phyloP scores from a whole-genome alignment of 108 stramenopile genomes.

The Conticribra guillardii region DNA sequence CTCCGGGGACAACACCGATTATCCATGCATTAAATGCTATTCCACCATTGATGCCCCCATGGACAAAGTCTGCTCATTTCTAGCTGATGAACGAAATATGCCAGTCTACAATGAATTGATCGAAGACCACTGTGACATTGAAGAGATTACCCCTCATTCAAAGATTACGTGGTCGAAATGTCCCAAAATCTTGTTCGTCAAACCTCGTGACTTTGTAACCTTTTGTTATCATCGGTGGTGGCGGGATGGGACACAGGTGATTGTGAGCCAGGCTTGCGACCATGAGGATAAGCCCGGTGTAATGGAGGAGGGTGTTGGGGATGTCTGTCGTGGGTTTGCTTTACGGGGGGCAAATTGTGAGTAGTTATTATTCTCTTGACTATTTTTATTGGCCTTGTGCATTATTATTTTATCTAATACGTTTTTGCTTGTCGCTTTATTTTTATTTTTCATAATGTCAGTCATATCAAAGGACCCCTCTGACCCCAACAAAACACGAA shows the following conservation, averaged over 20 bases:
- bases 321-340: conserved; percentile 79
- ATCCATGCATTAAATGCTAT: conserved; percentile 78
- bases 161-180: conserved; percentile 83
- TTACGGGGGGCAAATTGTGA: conserved; percentile 82
- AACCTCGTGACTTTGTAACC: conserved; percentile 84
- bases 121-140: conserved; percentile 61
- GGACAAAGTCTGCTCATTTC: conserved; percentile 80
- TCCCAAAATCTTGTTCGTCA: conserved; percentile 84
- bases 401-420: conserved; percentile 8
- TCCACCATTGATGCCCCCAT: conserved; percentile 81
- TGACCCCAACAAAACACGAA: conserved; percentile 78
- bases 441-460: conserved; percentile 1
- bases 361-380: neutral
- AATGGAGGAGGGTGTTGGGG: conserved; percentile 58
- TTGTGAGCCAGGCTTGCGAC: conserved; percentile 87
- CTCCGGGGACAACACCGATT: conserved; percentile 53
- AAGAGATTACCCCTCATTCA: conserved; percentile 57
- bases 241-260: conserved; percentile 76
- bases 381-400: neutral
- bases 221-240: conserved; percentile 87
- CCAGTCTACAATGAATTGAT: conserved; percentile 83
- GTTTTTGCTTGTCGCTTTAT: neutral
- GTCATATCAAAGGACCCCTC: conserved; percentile 72
- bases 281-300: conserved; percentile 63
- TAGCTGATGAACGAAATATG: conserved; percentile 59